Evolutionary conservation across 768 basidiomycete species (phyloP), one percentile per base, ranked within the genome.

Genomic region (Boletus sp.): DNA sequence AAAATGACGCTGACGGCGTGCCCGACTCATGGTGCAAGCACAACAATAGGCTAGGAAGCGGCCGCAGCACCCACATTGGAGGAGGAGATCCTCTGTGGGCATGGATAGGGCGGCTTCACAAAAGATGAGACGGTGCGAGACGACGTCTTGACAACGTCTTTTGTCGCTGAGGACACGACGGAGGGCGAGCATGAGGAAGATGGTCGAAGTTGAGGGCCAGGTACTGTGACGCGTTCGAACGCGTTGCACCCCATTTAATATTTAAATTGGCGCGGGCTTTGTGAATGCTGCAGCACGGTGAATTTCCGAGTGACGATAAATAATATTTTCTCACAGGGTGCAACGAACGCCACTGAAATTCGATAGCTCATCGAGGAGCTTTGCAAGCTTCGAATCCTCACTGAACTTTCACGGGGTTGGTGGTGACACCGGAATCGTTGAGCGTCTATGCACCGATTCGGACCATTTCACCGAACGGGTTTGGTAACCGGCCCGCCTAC

Each of bases 11-110:
- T 12, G 20, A 28, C 42, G 32, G 4, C 33, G 50, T 15, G 44
- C 61, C 29, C 7, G 53, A 11, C 41, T 44, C 20, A 24, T 8
- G 2, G 57, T 57, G 47, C 63, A 62, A 10, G 44, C 2, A 10
- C 59, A 64, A 10, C 64, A 65, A 9, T 48, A 60, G 24, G 47
- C 64, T 10, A 64, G 28, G 50, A 59, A 65, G 54, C 56, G 54
- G 30, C 36, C 9, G 37, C 64, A 64, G 28, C 24, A 50, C 50
- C 33, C 33, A 36, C 60, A 64, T 3, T 50, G 36, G 12, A 39
- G 30, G 33, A 64, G 37, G 45, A 64, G 60, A 15, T 62, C 28
- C 3, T 59, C 50, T 24, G 50, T 58, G 20, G 63, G 29, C 40
- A 52, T 18, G 10, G 14, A 15, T 5, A 44, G 20, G 5, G 45